phyloP scores from a whole-genome alignment of 768 basidiomycete genomes.

The Hygrophorus russula region DNA sequence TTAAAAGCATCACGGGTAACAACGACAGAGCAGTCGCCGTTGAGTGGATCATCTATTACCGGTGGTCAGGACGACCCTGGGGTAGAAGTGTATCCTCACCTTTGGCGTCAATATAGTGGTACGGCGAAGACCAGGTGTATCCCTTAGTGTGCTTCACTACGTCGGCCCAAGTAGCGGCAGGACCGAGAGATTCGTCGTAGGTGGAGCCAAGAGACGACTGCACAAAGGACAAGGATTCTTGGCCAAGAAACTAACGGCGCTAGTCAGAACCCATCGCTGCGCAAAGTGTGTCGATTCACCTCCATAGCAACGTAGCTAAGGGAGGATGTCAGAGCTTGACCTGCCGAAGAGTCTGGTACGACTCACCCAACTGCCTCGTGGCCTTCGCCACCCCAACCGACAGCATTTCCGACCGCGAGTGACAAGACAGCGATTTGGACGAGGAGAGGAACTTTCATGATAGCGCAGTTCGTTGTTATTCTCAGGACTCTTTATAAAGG shows the following conservation, averaged over 20 bases:
- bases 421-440: not conserved
- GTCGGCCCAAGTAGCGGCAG: conserved; percentile 45
- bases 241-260: conserved; percentile 33
- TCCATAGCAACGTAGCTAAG: conserved; percentile 30
- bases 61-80: not conserved
- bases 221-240: conserved; percentile 37
- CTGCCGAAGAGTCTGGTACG: not conserved
- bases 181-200: conserved; percentile 34
- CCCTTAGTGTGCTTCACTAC: conserved; percentile 27
- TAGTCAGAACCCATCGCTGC: not conserved
- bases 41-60: conserved; percentile 26
- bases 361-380: conserved; percentile 34
- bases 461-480: no score
- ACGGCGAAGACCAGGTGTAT: conserved; percentile 25
- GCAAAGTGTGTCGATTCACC: conserved; percentile 12
- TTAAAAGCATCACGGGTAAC: conserved; percentile 34
- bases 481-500: no score
- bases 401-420: conserved; percentile 4
- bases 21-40: conserved; percentile 35
- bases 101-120: conserved; percentile 43
- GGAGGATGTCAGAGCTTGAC: not conserved
- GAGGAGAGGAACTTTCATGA: no score
- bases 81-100: conserved; percentile 15
- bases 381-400: conserved; percentile 30
- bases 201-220: conserved; percentile 30